phyloP scores from a whole-genome alignment of 129 eudicot species.

The Arctium minus region DNA sequence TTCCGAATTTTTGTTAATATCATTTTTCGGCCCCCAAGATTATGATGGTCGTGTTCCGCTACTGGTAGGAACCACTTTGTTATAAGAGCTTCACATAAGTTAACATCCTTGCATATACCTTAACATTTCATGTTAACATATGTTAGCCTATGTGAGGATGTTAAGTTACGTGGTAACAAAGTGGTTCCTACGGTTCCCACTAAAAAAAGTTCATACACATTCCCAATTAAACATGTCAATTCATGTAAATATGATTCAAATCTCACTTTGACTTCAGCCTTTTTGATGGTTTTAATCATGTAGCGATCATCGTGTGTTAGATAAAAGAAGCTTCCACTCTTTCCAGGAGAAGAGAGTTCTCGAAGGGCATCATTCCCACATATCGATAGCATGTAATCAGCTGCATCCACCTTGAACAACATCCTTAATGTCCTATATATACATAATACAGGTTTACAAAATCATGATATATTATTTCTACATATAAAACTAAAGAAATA shows the following conservation, averaged over 20 bases:
- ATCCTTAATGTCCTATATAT: slow-evolving; percentile 72
- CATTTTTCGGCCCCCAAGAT: no score
- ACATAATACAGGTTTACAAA: neutral
- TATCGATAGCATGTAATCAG: slow-evolving; percentile 95
- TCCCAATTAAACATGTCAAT: neutral
- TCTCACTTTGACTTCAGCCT: slow-evolving; percentile 93
- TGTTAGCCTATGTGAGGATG: no score
- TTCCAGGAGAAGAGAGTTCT: slow-evolving; percentile 95
- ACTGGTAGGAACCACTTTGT: no score
- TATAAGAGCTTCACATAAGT: no score
- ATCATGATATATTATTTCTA: neutral
- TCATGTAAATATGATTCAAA: neutral
- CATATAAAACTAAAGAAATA: neutral
- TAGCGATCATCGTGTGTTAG: slow-evolving; percentile 89
- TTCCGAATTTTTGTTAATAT: no score
- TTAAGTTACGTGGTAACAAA: no score
- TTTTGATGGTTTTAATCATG: slow-evolving; percentile 97
- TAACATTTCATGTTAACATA: no score
- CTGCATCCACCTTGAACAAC: slow-evolving; percentile 97
- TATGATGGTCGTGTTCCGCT: no score
- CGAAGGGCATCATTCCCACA: slow-evolving; percentile 92
- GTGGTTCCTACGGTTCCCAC: no score
- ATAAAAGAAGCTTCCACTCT: slow-evolving; percentile 97
- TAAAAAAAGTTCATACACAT: no score
- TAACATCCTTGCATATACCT: no score